Conservation (phyloP, 257 asterid genomes). For the Petrea volubilis region DNA sequence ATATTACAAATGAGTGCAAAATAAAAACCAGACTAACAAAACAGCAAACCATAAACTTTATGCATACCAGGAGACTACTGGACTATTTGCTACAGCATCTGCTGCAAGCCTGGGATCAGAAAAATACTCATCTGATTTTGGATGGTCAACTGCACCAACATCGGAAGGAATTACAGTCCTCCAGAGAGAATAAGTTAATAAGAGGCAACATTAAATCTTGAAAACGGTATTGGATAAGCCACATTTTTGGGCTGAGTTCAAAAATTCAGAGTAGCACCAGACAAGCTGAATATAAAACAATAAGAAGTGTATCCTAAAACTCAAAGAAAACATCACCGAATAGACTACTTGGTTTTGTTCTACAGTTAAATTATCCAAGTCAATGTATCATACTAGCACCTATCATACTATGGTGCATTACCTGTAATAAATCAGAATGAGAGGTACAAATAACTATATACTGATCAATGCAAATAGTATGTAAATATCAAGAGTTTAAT, state of each 20-base stretch:
- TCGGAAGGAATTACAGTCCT: conserved; percentile 12
- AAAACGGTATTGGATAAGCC: background rate
- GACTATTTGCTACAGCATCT: conserved; percentile 89
- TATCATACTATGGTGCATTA: conserved; percentile 29
- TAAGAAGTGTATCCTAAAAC: background rate
- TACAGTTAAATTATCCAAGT: background rate
- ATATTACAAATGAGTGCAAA: too few relatives aligned
- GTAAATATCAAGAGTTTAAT: too few relatives aligned
- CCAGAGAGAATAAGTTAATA: background rate
- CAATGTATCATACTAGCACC: background rate
- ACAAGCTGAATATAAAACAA: background rate
- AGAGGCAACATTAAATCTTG: background rate
- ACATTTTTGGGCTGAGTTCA: conserved; percentile 1
- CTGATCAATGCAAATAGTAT: conserved; percentile 4
- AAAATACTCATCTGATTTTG: conserved; percentile 91
- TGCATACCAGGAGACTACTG: conserved; percentile 70
- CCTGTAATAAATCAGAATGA: conserved; percentile 58
- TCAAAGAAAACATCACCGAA: background rate
- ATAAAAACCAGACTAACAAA: too few relatives aligned
- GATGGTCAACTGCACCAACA: conserved; percentile 83
- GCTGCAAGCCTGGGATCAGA: conserved; percentile 98
- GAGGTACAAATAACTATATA: conserved; percentile 17
- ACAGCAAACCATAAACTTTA: too few relatives aligned
- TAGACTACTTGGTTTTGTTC: conserved; percentile 1
- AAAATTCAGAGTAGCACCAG: background rate